Evolutionary conservation across 2,329 filamentous ascomycete species (phyloP), one percentile per base, ranked within the genome.

Genomic region (Colletotrichum agaves): DNA sequence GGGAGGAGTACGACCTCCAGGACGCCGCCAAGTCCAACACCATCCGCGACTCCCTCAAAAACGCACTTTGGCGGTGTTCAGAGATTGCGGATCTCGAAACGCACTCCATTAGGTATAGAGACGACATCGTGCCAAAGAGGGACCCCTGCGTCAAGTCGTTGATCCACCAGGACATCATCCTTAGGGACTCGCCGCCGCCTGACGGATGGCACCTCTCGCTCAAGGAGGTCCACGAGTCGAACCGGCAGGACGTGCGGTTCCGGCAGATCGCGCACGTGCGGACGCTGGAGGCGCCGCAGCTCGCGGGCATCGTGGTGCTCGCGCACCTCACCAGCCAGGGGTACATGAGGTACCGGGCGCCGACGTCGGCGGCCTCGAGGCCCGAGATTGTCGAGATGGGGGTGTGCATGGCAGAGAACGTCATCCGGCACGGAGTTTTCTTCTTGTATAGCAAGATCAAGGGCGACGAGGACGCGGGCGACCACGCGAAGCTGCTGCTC

Each of bases 1-100:
- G 57, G 63, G 63, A 69, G 15, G 66, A 69, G 33, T 49, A 55
- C 53, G 61, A 64, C 17, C 64, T 67, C 43, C 46, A 58, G 19
- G 53, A 67, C 15, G 21, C 5, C 5, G 60, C 62, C 15, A 69
- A 62, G 27, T 55, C 43, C 12, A 39, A 61, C 15, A 13, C 31
- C 12, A 33, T 53, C 50, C 63, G 52, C 11, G 15, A 43, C 23
- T 56, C 55, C 13, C 55, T 71, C 5, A 46, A 59, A 27, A 52
- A 56, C 7, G 69, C 63, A 11, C 56, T 71, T 11, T 70, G 67
- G 67, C 50, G 62, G 33, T 71, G 69, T 41, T 61, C 59, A 3
- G 41, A 41, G 3, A 57, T 71, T 23, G 69, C 60, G 1, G 69
- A 71, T 57, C n/a, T 71, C 5, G 69, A 71, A 33, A 59, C 69